A percentile compares a stretch with the other conserved stretches of the same genome.
phyloP scores from a whole-genome alignment of 1,284 basidiomycete genomes.

The Acaromyces ingoldii region DNA sequence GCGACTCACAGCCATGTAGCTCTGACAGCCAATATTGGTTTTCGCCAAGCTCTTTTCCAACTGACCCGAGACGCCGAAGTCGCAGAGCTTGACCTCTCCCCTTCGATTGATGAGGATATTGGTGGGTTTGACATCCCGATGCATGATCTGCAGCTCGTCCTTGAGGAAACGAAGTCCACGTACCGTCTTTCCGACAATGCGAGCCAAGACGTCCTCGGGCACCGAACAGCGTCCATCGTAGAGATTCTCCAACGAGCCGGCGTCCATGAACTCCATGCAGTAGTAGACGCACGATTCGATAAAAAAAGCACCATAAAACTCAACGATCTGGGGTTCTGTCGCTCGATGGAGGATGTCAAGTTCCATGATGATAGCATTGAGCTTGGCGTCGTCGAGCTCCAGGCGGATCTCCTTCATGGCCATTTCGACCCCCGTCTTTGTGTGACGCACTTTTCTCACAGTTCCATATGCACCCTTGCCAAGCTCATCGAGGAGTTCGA shows the following conservation, averaged over 20 bases:
- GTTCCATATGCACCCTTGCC: slow-evolving; percentile 96
- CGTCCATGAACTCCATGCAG: slow-evolving; percentile 99
- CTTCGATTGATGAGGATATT: slow-evolving; percentile 86
- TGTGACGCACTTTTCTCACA: slow-evolving; percentile 90
- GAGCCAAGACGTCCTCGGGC: slow-evolving; percentile 77
- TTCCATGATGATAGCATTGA: slow-evolving; percentile 97
- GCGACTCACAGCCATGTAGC: slow-evolving; percentile 78
- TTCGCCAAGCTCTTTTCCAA: slow-evolving; percentile 92
- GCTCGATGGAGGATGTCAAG: slow-evolving; percentile 95
- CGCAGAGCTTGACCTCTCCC: slow-evolving; percentile 89
- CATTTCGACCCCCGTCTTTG: slow-evolving; percentile 90
- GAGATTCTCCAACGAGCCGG: slow-evolving; percentile 84
- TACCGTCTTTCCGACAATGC: slow-evolving; percentile 77
- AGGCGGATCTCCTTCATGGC: slow-evolving; percentile 99
- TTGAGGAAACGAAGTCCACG: slow-evolving; percentile 92
- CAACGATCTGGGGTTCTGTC: slow-evolving; percentile 83
- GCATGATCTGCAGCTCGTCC: slow-evolving; percentile 93
- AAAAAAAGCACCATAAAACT: slow-evolving; percentile 98
- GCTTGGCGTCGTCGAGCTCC: slow-evolving; percentile 89
- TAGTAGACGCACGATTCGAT: slow-evolving; percentile 98
- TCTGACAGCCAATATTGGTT: slow-evolving; percentile 97
- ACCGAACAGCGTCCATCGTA: slow-evolving; percentile 57
- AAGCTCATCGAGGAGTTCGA: slow-evolving; percentile 78
- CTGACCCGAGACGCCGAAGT: slow-evolving; percentile 97
- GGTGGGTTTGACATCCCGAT: slow-evolving; percentile 95